Conservation (phyloP, 371 early-diverging fungal genomes). For the Nosema muscidifuracis region DNA sequence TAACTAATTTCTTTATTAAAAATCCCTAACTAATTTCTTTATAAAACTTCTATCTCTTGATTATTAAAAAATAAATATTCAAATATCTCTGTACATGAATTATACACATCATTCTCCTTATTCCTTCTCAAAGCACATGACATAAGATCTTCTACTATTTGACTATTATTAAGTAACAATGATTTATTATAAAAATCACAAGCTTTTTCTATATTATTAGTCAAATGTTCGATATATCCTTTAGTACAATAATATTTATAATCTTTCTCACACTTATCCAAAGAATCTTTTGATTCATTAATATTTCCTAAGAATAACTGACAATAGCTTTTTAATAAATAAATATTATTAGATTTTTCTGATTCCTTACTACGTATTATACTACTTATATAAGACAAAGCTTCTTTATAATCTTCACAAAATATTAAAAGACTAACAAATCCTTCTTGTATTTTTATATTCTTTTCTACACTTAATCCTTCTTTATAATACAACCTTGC, state of each 20-base stretch:
- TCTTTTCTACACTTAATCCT: conserved; percentile 21
- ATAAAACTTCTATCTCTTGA: neutral
- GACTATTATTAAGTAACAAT: conserved; percentile 6
- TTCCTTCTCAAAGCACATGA: neutral
- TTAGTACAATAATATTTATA: conserved; percentile 40
- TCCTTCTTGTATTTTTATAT: conserved; percentile 11
- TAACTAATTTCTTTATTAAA: no score
- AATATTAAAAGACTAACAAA: conserved; percentile 41
- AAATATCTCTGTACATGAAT: conserved; percentile 12
- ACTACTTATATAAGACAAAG: conserved; percentile 4
- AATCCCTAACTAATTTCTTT: neutral
- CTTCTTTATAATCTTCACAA: conserved; percentile 47
- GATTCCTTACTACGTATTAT: neutral
- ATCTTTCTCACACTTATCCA: conserved; percentile 30
- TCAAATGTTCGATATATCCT: conserved; percentile 50
- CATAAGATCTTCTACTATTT: conserved; percentile 30
- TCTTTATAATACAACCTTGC: conserved; percentile 40
- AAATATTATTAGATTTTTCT: conserved; percentile 9
- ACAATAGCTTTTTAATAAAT: conserved; percentile 42
- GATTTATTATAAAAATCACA: conserved; percentile 36
- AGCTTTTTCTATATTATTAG: conserved; percentile 41
- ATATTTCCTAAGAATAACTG: conserved; percentile 47
- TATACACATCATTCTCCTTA: conserved; percentile 10
- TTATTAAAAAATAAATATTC: neutral
- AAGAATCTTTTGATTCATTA: conserved; percentile 24